Conservation (phyloP, 352 stramenopile species). For the Chrysophaeum taylorii region DNA sequence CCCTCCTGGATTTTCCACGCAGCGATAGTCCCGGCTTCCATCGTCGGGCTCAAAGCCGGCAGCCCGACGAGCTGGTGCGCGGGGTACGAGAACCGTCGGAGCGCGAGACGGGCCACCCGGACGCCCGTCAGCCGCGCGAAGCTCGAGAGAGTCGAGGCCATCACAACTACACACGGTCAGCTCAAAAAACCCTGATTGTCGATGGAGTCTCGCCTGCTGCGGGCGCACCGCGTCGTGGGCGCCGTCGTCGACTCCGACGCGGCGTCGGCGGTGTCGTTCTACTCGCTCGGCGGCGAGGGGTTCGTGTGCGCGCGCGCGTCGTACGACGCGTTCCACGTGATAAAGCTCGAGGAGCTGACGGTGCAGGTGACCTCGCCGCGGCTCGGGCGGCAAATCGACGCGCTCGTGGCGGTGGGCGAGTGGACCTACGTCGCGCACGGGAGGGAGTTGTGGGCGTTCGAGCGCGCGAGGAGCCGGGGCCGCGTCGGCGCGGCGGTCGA, state of each 20-base stretch:
- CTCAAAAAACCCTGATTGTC: too few species aligned
- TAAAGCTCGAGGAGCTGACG: not conserved
- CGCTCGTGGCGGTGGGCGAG: not conserved
- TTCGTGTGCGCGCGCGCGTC: not conserved
- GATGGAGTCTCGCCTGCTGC: not conserved
- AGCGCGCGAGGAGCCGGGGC: not conserved
- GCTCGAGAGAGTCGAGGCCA: too few species aligned
- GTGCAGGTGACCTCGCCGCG: not conserved
- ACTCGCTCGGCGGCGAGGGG: not conserved
- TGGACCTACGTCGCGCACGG: constrained; percentile 5
- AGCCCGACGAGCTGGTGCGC: constrained; percentile 21
- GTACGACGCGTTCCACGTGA: constrained; percentile 1
- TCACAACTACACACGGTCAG: too few species aligned
- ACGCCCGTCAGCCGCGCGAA: too few species aligned
- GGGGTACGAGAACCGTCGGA: constrained; percentile 21
- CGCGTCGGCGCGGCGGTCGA: not conserved
- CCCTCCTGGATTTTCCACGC: constrained; percentile 74
- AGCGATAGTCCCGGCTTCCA: constrained; percentile 70
- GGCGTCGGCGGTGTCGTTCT: not conserved
- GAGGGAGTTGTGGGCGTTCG: not conserved
- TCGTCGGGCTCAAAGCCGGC: constrained; percentile 28
- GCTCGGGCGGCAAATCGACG: not conserved
- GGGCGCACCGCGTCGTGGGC: constrained; percentile 7
- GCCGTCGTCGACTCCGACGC: constrained; percentile 10
- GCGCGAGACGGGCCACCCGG: not conserved